phyloP scores from a whole-genome alignment of 306 rosid species.

The Quercus alba region DNA sequence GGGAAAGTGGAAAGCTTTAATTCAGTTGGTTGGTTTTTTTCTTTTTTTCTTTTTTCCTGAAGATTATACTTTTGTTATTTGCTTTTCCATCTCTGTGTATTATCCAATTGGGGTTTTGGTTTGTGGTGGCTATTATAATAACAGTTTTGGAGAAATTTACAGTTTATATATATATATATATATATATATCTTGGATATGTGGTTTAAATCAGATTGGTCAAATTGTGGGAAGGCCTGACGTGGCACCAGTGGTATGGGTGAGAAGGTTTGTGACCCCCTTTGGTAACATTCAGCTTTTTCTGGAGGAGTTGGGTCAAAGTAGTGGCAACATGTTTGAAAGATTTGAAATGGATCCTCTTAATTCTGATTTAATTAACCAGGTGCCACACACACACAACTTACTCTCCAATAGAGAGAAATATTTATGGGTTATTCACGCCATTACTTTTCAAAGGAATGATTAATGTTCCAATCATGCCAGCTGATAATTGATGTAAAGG shows the following conservation, averaged over 20 bases:
- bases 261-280: conserved; percentile 83
- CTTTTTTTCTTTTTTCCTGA: background rate
- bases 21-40: background rate
- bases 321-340: conserved; percentile 64
- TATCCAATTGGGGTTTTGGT: background rate
- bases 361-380: conserved; percentile 97
- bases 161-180: background rate
- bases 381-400: conserved; percentile 20
- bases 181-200: conserved; percentile 8
- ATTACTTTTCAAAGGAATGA: conserved; percentile 5
- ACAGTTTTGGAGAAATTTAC: background rate
- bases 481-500: background rate
- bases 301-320: conserved; percentile 69
- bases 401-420: background rate
- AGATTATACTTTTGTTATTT: background rate
- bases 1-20: background rate
- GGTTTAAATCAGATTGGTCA: conserved; percentile 68
- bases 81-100: background rate
- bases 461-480: background rate
- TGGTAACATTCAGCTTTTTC: conserved; percentile 47
- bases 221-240: conserved; percentile 91
- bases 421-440: background rate
- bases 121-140: background rate
- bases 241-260: conserved; percentile 98
- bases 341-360: conserved; percentile 72